phyloP scores from a whole-genome alignment of 129 eudicot species.

The Cynara cardunculus region DNA sequence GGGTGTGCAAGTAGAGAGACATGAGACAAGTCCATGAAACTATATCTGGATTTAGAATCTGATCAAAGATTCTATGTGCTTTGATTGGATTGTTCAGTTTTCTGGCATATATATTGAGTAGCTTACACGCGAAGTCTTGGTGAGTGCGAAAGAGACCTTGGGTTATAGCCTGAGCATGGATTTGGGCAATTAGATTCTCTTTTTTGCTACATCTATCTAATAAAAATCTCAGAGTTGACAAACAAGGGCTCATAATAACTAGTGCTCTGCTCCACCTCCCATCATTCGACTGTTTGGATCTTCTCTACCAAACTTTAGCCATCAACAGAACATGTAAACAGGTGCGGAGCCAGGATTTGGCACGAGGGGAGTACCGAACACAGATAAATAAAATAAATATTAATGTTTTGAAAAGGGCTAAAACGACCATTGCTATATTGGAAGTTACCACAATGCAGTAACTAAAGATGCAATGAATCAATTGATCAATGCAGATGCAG shows the following conservation, averaged over 20 bases:
- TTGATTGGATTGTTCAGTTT: constrained; percentile 22
- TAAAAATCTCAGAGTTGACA: constrained; percentile 9
- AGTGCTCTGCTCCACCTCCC: not conserved
- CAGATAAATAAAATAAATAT: no score
- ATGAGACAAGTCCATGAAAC: constrained; percentile 48
- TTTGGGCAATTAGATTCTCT: constrained; percentile 28
- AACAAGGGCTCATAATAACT: constrained; percentile 10
- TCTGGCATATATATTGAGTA: constrained; percentile 32
- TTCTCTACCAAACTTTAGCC: not conserved
- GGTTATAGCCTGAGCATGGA: constrained; percentile 39
- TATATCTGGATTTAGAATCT: constrained; percentile 36
- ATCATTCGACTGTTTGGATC: not conserved
- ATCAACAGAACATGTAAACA: not conserved
- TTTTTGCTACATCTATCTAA: constrained; percentile 28
- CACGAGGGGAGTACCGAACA: not conserved
- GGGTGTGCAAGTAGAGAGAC: constrained; percentile 24
- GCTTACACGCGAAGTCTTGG: constrained; percentile 27
- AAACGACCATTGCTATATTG: no score
- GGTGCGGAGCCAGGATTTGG: no score
- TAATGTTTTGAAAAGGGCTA: not conserved
- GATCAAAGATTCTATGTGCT: constrained; percentile 34
- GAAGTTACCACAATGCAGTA: not conserved
- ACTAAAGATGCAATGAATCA: not conserved
- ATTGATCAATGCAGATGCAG: not conserved
- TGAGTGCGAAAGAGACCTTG: constrained; percentile 22